Base-by-base conservation (phyloP, 1,139 yeast species). In the Lodderomyces elongisporus region DNA sequence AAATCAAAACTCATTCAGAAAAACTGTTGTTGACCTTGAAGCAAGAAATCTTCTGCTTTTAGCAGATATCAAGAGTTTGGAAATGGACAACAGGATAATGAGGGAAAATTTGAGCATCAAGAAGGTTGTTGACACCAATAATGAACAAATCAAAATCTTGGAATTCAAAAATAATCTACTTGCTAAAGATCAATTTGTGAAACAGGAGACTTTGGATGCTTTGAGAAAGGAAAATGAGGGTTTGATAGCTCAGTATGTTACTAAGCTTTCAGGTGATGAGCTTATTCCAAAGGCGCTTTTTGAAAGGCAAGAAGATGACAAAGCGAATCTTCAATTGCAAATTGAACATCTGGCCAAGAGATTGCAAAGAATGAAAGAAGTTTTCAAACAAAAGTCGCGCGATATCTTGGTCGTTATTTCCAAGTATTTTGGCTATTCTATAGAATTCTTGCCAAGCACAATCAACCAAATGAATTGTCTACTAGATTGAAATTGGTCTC, bases 401-500 rank as follows among this genome's bases (percentile, higher is more conserved):
- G 93, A 85, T 49, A 79, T 85, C 34, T 62, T 87, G 22, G 77
- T 79, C 23, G 75, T 82, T 1, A 79, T 87, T 0, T 77, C 80
- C 32, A 69, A 79, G 9, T 66, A 83, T 27, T 66, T 87, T 37
- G 96, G 96, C 0, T 87, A 77, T 56, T 71, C 74, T 23, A 62
- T 88, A 17, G 95, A 85, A 49, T 81, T 85, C 40, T 57, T 79
- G 33, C 79, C 79, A 5, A 65, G 68, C 36, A 74, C 82, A 25
- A 70, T 77, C 17, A 81, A 81, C 40, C 70, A 72, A 1, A 59
- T 56, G 70, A 66, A 29, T 43, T 66, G 13, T 60, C 70, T n/a
- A 60, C 70, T 4, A 53, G 70, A 47, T 74, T 87, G 27, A 79
- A 82, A 43, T 66, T 85, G 33, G 74, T 74, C 3, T 77, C 91